These are phyloP conservation scores for Calonectria crousiana DNA, from an alignment of 2,329 filamentous ascomycete species.

Conservation along the genomic window DNA sequence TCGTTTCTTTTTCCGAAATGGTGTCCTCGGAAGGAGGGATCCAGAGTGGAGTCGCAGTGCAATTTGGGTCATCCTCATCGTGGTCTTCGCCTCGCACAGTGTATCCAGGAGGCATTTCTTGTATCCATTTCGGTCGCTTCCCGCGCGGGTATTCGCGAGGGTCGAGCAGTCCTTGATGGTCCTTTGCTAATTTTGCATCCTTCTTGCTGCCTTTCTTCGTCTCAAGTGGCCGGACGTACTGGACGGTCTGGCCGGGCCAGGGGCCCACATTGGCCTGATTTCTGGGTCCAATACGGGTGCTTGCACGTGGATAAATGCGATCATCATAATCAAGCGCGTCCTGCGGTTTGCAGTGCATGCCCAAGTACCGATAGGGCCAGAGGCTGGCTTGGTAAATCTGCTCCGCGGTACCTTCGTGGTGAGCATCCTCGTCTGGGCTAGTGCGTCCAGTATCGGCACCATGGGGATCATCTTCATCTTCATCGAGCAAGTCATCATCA, in stretches of 20 bases:
- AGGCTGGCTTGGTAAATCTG: conserved; percentile 93
- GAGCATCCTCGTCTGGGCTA: conserved; percentile 70
- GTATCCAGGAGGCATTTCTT: conserved; percentile 91
- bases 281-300: conserved; percentile 89
- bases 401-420: conserved; percentile 78
- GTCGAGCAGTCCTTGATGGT: conserved; percentile 82
- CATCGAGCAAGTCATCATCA: conserved; percentile 72
- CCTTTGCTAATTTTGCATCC: conserved; percentile 82
- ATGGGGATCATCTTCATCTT: conserved; percentile 78
- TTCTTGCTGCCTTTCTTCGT: conserved; percentile 87
- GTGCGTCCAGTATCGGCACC: conserved; percentile 70
- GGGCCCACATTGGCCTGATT: conserved; percentile 89
- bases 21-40: conserved; percentile 74
- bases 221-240: conserved; percentile 90
- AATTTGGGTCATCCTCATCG: conserved; percentile 76
- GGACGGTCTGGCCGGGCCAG: conserved; percentile 89
- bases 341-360: conserved; percentile 94
- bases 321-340: conserved; percentile 98
- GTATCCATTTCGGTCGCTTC: conserved; percentile 90
- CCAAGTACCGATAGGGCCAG: conserved; percentile 96
- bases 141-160: conserved; percentile 84
- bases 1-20: conserved; percentile 69
- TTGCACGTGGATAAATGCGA: conserved; percentile 94
- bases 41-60: conserved; percentile 83
- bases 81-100: conserved; percentile 85